Conservation (phyloP, 805 yeast genomes). For the Nematodospora valgi region DNA sequence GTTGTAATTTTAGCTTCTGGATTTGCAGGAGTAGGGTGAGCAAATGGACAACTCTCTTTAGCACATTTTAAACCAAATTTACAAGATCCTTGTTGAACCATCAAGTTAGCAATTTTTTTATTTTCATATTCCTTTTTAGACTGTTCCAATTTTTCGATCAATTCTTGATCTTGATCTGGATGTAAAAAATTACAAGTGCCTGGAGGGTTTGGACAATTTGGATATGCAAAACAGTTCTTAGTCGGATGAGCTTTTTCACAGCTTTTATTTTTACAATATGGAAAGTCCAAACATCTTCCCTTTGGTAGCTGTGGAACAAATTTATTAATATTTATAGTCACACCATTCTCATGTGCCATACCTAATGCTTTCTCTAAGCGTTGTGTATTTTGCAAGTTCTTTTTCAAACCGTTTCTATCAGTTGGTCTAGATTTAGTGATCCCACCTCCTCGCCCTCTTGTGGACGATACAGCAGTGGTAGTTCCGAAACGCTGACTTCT, state of each 20-base stretch:
- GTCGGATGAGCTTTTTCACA: conserved; percentile 83
- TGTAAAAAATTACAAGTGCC: conserved; percentile 84
- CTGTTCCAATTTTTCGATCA: conserved; percentile 65
- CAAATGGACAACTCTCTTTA: conserved; percentile 79
- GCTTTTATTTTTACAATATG: conserved; percentile 64
- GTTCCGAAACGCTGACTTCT: conserved; percentile 9
- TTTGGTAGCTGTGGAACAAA: conserved; percentile 47
- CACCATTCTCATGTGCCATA: conserved; percentile 2
- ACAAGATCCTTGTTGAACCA: conserved; percentile 37
- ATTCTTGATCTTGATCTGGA: conserved; percentile 77
- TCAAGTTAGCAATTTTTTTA: conserved; percentile 25
- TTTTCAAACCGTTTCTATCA: neutral
- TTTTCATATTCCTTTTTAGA: conserved; percentile 51
- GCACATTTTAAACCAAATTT: conserved; percentile 74
- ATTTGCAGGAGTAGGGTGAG: conserved; percentile 89
- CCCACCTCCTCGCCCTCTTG: conserved; percentile 4
- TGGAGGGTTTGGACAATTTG: conserved; percentile 72
- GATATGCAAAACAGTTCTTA: conserved; percentile 67
- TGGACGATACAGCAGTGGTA: neutral
- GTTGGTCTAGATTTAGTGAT: neutral
- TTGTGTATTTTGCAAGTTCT: neutral
- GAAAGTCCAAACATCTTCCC: conserved; percentile 69
- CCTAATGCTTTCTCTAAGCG: conserved; percentile 10
- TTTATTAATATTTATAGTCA: conserved; percentile 14
- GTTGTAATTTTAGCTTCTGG: conserved; percentile 64